A percentile compares a stretch with the other conserved stretches of the same genome.
Conservation (phyloP, 78 protist species). For the Pigoraptor vietnamica region DNA sequence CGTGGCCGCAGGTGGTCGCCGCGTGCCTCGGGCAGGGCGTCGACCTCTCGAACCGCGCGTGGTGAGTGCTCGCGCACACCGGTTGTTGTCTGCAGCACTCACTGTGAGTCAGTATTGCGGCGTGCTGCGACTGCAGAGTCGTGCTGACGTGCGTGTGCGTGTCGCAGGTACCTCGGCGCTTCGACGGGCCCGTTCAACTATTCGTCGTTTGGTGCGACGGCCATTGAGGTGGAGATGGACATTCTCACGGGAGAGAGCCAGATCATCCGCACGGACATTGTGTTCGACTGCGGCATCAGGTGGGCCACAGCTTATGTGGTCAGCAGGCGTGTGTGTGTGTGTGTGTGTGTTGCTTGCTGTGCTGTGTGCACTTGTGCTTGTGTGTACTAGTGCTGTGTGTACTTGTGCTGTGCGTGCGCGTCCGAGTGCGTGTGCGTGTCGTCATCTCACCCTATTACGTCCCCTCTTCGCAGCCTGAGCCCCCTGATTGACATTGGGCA, state of each 20-base stretch:
- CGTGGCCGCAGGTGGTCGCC: not conserved
- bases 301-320: not conserved
- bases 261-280: constrained; percentile 31
- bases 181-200: constrained; percentile 11
- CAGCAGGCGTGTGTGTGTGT: not conserved
- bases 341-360: not conserved
- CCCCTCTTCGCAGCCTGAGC: constrained; percentile 14
- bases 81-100: too few relatives aligned
- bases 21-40: not conserved
- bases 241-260: constrained; percentile 46
- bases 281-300: constrained; percentile 41
- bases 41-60: not conserved
- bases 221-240: constrained; percentile 55
- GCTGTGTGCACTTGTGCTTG: not conserved
- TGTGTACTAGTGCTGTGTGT: not conserved
- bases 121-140: too few relatives aligned
- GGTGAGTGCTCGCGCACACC: too few relatives aligned
- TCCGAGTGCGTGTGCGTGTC: not conserved
- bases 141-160: too few relatives aligned
- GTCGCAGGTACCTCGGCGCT: not conserved
- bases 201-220: constrained; percentile 39
- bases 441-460: not conserved
- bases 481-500: constrained; percentile 62
- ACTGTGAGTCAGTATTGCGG: too few relatives aligned
- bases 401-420: not conserved